Conservation (phyloP, 2,329 filamentous ascomycete species). For the Boeremia exigua region DNA sequence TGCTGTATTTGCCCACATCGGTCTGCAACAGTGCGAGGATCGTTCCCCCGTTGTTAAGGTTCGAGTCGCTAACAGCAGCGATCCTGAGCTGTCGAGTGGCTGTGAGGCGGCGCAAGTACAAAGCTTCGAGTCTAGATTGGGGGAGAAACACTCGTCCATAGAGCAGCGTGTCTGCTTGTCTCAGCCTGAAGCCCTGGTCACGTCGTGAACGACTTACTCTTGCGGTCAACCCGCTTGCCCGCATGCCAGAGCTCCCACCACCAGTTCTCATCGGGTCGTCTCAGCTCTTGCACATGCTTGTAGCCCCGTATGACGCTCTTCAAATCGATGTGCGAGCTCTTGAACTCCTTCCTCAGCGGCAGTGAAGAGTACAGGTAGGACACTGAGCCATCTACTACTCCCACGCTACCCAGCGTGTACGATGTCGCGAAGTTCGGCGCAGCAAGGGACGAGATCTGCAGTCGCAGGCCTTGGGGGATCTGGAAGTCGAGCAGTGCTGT, state of each 20-base stretch:
- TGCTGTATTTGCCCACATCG: slow-evolving; percentile 83
- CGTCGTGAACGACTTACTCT: slow-evolving; percentile 43
- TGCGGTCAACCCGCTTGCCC: slow-evolving; percentile 57
- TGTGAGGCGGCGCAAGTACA: slow-evolving; percentile 79
- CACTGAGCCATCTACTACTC: slow-evolving; percentile 93
- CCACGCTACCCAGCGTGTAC: slow-evolving; percentile 87
- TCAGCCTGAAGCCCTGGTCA: slow-evolving; percentile 24
- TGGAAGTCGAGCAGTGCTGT: slow-evolving; percentile 85
- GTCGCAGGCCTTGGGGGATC: slow-evolving; percentile 80
- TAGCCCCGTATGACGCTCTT: slow-evolving; percentile 83
- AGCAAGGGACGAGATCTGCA: slow-evolving; percentile 89
- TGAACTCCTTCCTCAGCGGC: slow-evolving; percentile 70
- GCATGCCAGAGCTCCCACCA: slow-evolving; percentile 62
- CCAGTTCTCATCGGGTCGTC: slow-evolving; percentile 57
- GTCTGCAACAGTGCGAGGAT: slow-evolving; percentile 77
- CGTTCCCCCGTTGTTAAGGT: slow-evolving; percentile 76
- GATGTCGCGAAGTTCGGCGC: slow-evolving; percentile 93
- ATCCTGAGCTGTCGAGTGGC: slow-evolving; percentile 81
- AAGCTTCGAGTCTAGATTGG: slow-evolving; percentile 81
- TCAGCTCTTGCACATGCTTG: slow-evolving; percentile 73
- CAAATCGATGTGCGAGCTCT: slow-evolving; percentile 77
- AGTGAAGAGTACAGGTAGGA: slow-evolving; percentile 95
- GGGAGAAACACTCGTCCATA: slow-evolving; percentile 85
- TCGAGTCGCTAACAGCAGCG: slow-evolving; percentile 75
- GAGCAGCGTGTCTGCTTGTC: slow-evolving; percentile 62